Base-by-base conservation (phyloP, 345 rosid genomes). In the Pelargonium nanum region DNA sequence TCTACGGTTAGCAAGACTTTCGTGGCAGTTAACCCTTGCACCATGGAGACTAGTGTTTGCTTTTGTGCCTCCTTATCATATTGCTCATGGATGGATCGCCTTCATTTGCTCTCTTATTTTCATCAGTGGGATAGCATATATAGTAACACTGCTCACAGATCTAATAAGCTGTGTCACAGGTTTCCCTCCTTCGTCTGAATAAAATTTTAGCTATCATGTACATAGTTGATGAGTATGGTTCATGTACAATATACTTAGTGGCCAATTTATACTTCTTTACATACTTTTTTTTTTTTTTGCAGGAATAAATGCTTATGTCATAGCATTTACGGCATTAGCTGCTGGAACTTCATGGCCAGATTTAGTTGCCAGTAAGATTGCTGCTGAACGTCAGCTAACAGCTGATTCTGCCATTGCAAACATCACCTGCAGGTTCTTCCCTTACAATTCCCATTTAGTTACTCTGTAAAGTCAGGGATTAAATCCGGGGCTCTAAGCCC, bases 371-470 rank as follows among this genome's bases (percentile, higher is more conserved):
- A 88, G 98, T 71, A 92, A 88, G 83, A 92, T 92, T 59, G 98
- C 98, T 17, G 95, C 91, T 53, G 96, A 92, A 61, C 83, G 98
- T 56, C 96, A 92, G 74, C 62, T 74, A 22, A 89, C 96, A 1
- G 98, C 98, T 44, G 98, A 92, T 68, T 92, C 98, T 48, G 96
- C 98, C 57, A 89, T 92, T 61, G 95, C 98, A 32, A 92, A 92
- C 81, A 92, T 92, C 76, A 92, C 84, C 70, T 88, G 98, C 96
- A 88, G 97, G 96, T 90, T 69, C 54, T 57, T 23, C 57, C 45
- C 63, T 24, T 53, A 5, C 19, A 55, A 58, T 56, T 48, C 55
- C 30, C 0, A 23, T 48, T 26, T 20, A 21, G 17, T 40, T 40
- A 15, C 48, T 40, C 16, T 2, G 15, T 40, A 9, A 40, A 40